Base-by-base conservation (phyloP, 78 protist species). In the Capsaspora owczarzaki region DNA sequence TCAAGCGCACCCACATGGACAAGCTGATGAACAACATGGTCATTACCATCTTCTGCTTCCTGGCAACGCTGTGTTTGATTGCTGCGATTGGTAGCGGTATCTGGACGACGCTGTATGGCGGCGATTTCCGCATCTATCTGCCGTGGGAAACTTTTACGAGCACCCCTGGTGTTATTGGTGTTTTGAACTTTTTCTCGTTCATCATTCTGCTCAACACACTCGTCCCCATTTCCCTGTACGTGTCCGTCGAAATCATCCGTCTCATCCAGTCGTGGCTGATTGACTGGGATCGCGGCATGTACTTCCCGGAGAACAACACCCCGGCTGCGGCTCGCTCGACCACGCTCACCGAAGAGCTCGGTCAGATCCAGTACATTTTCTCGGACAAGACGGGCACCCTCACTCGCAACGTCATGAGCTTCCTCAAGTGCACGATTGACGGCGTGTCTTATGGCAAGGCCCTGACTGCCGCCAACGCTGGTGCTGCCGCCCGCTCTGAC, bases 241-340 rank as follows among this genome's bases (percentile, higher is more conserved):
- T 96, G 47, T 44, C 92, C 22, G 42, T 96, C 91, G 98, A 96
- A 76, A 53, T 92, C 25, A 94, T 91, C 66, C 89, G 90, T 79
- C 40, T 77, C 49, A 42, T 88, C 49, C 88, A 84, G 75, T 93
- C 86, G 80, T 47, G 14, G 85, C 76, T 87, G 60, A 76, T 84
- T 66, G 80, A 84, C 61, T 8, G 12, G 42, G 93, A 91, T 66
- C 23, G 84, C 38, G 80, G 63, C 22, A 82, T 89, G 81, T 89
- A 79, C 75, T 33, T 87, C 79, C 77, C 25, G 47, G 87, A 49
- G 37, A 38, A 80, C 33, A 84, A 91, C 77, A 89, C 91, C 5
- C 90, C 90, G 40, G 87, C 93, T 0, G 29, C 6, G 6, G 89
- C 89, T 12, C 82, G 89, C 22, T 83, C 93, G 22, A 70, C 87